Evolutionary conservation across 2,329 filamentous ascomycete species (phyloP).

Genomic region (Geoglossum cookeanum): DNA sequence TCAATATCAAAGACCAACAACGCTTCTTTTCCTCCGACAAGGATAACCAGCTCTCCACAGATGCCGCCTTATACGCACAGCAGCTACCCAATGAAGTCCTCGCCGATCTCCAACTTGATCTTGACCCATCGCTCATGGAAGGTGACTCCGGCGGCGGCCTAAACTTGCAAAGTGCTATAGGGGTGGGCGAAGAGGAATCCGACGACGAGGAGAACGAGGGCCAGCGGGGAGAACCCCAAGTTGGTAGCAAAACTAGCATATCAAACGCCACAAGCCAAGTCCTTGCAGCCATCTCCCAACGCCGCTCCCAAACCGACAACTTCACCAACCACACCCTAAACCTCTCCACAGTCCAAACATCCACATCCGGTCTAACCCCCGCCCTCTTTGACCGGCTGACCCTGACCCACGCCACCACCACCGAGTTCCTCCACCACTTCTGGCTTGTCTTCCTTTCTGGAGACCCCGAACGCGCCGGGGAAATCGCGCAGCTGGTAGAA

Average conservation of each 20-base stretch:
- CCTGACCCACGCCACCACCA: slow-evolving; percentile 76
- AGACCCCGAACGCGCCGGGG: slow-evolving; percentile 58
- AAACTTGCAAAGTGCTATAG: slow-evolving; percentile 44
- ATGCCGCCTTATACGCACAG: slow-evolving; percentile 40
- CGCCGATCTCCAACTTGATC: slow-evolving; percentile 39
- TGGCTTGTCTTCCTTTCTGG: slow-evolving; percentile 85
- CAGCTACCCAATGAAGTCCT: slow-evolving; percentile 54
- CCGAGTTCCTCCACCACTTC: slow-evolving; percentile 94
- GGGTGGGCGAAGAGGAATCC: slow-evolving; percentile 44
- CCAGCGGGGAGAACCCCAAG: slow-evolving; percentile 22
- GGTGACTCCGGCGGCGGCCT: slow-evolving; percentile 16
- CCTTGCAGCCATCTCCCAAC: slow-evolving; percentile 42
- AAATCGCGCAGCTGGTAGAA: slow-evolving; percentile 66
- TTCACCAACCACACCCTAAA: slow-evolving; percentile 10
- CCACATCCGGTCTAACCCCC: slow-evolving; percentile 26
- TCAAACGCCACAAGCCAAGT: slow-evolving; percentile 46
- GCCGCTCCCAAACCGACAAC: slow-evolving; percentile 35
- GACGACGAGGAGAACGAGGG: slow-evolving; percentile 38
- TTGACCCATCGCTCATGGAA: slow-evolving; percentile 27
- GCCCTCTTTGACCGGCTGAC: slow-evolving; percentile 41
- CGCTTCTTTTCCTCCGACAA: slow-evolving; percentile 49
- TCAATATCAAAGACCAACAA: slow-evolving; percentile 78
- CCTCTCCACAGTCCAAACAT: slow-evolving; percentile 14
- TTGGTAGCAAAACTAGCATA: slow-evolving; percentile 52
- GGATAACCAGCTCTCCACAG: slow-evolving; percentile 24